Conservation (phyloP, 176 grass and related monocot genomes). For the Themeda triandra region DNA sequence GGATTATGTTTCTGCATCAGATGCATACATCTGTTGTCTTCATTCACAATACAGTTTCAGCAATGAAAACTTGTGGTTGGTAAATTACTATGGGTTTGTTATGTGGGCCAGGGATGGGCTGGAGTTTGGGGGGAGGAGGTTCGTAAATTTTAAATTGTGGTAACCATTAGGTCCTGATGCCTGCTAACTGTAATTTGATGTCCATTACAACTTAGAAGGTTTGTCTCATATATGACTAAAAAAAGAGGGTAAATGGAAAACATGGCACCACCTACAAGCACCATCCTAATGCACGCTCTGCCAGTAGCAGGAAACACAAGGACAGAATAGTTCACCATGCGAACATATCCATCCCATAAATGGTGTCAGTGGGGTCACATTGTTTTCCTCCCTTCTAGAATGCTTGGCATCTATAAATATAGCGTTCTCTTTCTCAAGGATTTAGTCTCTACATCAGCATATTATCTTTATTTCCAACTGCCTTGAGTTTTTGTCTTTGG, state of each 20-base stretch:
- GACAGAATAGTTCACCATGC: not conserved
- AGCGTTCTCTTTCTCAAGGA: not conserved
- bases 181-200: not conserved
- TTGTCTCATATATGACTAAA: not conserved
- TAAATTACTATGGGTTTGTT: not conserved
- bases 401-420: not conserved
- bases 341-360: not conserved
- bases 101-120: not conserved
- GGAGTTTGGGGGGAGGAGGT: too few species aligned
- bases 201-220: not conserved
- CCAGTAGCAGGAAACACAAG: not conserved
- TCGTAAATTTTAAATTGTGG: not conserved
- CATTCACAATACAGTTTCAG: not conserved
- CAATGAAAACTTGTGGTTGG: not conserved
- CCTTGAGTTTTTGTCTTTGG: not conserved
- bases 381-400: not conserved
- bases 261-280: not conserved
- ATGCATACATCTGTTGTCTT: not conserved
- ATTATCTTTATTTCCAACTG: not conserved
- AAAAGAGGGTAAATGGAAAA: not conserved
- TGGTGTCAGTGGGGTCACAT: not conserved
- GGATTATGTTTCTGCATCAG: not conserved
- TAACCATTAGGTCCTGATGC: not conserved
- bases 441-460: not conserved
- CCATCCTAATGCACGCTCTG: not conserved